Base-by-base conservation (phyloP, 768 basidiomycete genomes). In the Termitomyces sp. region DNA sequence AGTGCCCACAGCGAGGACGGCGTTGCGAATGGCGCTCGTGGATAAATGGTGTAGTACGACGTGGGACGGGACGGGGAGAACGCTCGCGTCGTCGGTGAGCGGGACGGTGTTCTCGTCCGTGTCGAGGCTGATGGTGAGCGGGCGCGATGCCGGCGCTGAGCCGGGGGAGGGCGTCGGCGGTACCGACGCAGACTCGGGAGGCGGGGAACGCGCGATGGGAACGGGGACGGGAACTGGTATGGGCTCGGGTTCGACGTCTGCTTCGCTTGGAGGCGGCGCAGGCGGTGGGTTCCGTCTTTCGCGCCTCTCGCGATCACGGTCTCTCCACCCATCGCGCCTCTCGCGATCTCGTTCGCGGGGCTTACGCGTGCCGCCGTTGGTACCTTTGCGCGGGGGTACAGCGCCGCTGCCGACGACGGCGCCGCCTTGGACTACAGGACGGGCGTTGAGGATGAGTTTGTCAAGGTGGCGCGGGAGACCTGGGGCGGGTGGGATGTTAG, bases 1-100 rank as follows among this genome's bases (percentile, higher is more conserved):
- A 59, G 85, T 92, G 27, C 87, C 94, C 5, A 98, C 94, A 39
- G 94, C 94, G 49, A 98, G 72, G 46, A 96, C 92, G 7, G 93
- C 94, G 69, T 94, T 94, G 71, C 86, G 80, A 60, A 98, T 98
- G 52, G 95, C 94, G 65, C 93, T 96, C 60, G 95, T 97, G 60
- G 92, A 92, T 65, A 98, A 72, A 71, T 98, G 95, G 64, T 97
- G 94, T 61, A 98, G 75, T 24, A 98, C 93, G 37, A 93, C 92
- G 74, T 98, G 95, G 37, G 86, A 89, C 22, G 95, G 95, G 22
- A 97, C 92, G 16, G 96, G 89, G 61, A 98, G 72, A 56, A 98
- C 93, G 48, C 87, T 88, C 52, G 84, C 89, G 67, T 98, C 95
- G 71, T 98, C 95, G 18, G 85, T 82, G 65, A 87, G 62, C n/a